Percentiles rank a stretch among this genome's conserved stretches.
Evolutionary conservation across 345 rosid species (phyloP).

Genomic region (Raphanus raphanistrum): DNA sequence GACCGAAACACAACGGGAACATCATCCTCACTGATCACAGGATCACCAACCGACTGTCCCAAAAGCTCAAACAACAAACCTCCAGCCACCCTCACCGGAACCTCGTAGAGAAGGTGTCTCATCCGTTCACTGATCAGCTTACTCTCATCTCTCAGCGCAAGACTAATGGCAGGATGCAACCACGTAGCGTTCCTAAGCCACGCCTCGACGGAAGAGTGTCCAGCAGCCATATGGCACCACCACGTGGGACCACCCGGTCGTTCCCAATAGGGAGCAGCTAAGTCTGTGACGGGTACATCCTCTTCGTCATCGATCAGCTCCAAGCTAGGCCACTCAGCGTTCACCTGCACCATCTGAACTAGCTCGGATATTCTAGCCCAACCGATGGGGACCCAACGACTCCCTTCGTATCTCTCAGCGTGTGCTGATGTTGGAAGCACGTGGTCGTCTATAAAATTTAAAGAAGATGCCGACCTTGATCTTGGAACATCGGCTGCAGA

Average conservation of each 20-base stretch:
- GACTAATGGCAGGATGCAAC: constrained; percentile 94
- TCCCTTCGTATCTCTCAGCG: constrained; percentile 52
- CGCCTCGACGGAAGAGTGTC: constrained; percentile 53
- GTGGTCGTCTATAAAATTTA: constrained; percentile 42
- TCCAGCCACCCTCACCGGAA: constrained; percentile 97
- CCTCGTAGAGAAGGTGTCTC: constrained; percentile 94
- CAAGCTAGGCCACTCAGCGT: constrained; percentile 60
- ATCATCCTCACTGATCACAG: constrained; percentile 84
- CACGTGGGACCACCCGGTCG: constrained; percentile 82
- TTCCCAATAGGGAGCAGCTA: constrained; percentile 97
- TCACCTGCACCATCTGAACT: constrained; percentile 61
- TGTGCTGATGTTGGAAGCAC: constrained; percentile 43
- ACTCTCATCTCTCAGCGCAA: constrained; percentile 87
- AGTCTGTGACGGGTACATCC: constrained; percentile 74
- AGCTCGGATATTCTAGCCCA: constrained; percentile 86
- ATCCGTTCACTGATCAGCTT: constrained; percentile 87
- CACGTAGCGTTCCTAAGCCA: constrained; percentile 84
- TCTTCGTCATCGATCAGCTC: constrained; percentile 59
- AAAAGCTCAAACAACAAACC: constrained; percentile 93
- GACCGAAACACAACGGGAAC: constrained; percentile 87
- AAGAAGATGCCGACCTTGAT: constrained; percentile 38
- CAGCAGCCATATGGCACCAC: constrained; percentile 93
- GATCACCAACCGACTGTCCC: constrained; percentile 98
- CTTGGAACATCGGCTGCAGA: constrained; percentile 25
- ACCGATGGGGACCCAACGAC: constrained; percentile 88